Evolutionary conservation across 352 stramenopile genomes (phyloP).

Genomic region (Salisapilia sapeloensis): DNA sequence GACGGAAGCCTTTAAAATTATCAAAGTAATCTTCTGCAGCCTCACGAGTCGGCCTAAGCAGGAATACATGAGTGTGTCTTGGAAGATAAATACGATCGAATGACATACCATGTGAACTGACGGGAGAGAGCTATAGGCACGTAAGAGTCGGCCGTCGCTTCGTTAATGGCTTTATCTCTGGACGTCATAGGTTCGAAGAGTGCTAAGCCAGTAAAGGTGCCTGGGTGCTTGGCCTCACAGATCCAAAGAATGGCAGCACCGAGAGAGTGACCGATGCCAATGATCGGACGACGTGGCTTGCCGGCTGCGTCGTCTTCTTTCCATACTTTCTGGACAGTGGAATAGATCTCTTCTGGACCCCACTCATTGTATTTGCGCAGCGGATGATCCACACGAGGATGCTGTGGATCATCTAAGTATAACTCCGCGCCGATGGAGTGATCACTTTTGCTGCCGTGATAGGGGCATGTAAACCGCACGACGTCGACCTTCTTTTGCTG

Average conservation of each 20-base stretch:
- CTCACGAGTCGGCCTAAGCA: no score
- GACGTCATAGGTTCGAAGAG: conserved; percentile 31
- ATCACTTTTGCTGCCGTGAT: conserved; percentile 27
- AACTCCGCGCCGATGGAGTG: conserved; percentile 10
- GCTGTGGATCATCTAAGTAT: conserved; percentile 8
- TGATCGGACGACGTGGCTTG: conserved; percentile 8
- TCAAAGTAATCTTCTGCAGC: conserved; percentile 10
- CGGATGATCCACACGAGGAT: conserved; percentile 16
- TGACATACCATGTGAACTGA: no score
- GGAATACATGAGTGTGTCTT: no score
- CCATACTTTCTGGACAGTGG: conserved; percentile 7
- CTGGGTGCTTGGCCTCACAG: conserved; percentile 12
- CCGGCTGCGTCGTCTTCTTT: no score
- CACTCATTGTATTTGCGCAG: conserved; percentile 6
- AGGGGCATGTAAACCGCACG: conserved; percentile 25
- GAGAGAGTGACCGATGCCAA: conserved; percentile 35
- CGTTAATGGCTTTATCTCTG: no score
- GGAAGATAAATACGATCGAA: no score
- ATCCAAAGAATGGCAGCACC: conserved; percentile 18
- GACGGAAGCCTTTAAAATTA: conserved; percentile 14
- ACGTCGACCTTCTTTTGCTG: conserved; percentile 6
- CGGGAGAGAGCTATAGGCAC: no score
- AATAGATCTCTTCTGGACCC: conserved; percentile 9
- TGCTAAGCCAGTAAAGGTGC: conserved; percentile 23
- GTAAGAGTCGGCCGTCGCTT: no score